Base-by-base conservation (phyloP, 257 asterid genomes). In the Eucommia ulmoides region DNA sequence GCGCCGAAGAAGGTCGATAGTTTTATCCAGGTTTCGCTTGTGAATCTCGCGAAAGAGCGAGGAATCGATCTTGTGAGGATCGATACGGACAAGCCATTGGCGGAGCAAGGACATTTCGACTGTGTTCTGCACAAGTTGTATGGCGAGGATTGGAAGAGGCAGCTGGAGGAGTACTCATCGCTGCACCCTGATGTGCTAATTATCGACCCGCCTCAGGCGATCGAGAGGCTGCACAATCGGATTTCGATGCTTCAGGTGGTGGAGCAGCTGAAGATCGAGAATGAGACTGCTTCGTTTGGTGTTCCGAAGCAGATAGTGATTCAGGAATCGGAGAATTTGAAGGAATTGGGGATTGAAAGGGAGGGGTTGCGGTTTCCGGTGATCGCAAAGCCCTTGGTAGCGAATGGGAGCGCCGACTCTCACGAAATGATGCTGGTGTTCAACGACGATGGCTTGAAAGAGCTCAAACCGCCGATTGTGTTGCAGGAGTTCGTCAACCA, bases 401-500 rank as follows among this genome's bases (percentile, higher is more conserved):
- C 88, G 20, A 88, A 82, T 22, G 88, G 93, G 14, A 82, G 85
- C 53, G 88, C 81, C 14, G 79, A 79, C 41, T 82, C 93, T 17
- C 93, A 82, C 54, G 76, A 79, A 51, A 82, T 82, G 88, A 53
- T 73, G 17, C 53, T 82, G 58, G 83, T 82, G 24, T 79, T 69
- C 47, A 79, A 76, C 8, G 59, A 56, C 11, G 93, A 69, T 10
- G 93, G 89, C 15, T 55, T 82, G 66, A 61, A 68, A 53, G 72
- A 79, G 70, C 69, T 82, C 49, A 82, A 74, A 23, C 88, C 88
- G 21, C 93, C 93, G 11, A 65, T 76, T 53, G 93, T 82, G 29
- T 55, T 79, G 59, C 93, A 79, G 69, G 88, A 82, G 67, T 79
- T 82, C 60, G 81, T 82, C 45, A 82, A 82, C 33, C 93, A 82